Conservation (phyloP, 768 basidiomycete species). For the Hysterangium stoloniferum region DNA sequence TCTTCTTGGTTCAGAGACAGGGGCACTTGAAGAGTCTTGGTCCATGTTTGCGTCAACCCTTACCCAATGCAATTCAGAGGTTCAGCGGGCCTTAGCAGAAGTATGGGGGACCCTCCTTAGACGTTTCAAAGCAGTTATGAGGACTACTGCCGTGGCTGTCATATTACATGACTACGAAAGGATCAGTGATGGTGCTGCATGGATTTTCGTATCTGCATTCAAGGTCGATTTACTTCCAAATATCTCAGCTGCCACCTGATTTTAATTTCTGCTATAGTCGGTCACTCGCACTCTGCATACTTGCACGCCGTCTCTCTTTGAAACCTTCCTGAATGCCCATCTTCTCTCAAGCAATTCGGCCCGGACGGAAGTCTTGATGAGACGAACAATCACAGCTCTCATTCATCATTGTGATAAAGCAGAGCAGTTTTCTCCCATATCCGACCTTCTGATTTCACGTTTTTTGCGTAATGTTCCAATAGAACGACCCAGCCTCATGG, state of each 20-base stretch:
- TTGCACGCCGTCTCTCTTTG: slow-evolving; percentile 53
- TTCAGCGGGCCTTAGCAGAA: slow-evolving; percentile 73
- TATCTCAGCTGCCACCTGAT: background rate
- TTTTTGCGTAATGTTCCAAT: slow-evolving; percentile 18
- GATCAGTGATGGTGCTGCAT: slow-evolving; percentile 49
- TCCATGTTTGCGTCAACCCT: slow-evolving; percentile 38
- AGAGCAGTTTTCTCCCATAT: slow-evolving; percentile 52
- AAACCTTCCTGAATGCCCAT: slow-evolving; percentile 49
- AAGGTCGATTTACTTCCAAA: slow-evolving; percentile 40
- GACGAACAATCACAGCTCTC: slow-evolving; percentile 69
- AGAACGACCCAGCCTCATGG: slow-evolving; percentile 20
- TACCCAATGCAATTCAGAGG: slow-evolving; percentile 56
- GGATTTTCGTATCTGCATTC: slow-evolving; percentile 72
- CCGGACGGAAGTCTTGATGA: slow-evolving; percentile 46
- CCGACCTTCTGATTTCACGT: slow-evolving; percentile 42
- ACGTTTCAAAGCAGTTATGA: slow-evolving; percentile 52
- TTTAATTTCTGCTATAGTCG: slow-evolving; percentile 39
- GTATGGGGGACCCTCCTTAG: slow-evolving; percentile 80
- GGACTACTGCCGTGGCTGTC: slow-evolving; percentile 48
- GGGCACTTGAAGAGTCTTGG: slow-evolving; percentile 41
- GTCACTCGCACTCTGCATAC: slow-evolving; percentile 80
- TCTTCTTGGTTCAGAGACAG: slow-evolving; percentile 48
- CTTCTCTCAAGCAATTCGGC: slow-evolving; percentile 33
- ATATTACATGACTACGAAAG: slow-evolving; percentile 44
- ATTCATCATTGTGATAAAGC: slow-evolving; percentile 75